These are phyloP conservation scores for Lasiodiplodia sp. DNA, from an alignment of 2,329 filamentous ascomycete genomes.

Conservation along the genomic window DNA sequence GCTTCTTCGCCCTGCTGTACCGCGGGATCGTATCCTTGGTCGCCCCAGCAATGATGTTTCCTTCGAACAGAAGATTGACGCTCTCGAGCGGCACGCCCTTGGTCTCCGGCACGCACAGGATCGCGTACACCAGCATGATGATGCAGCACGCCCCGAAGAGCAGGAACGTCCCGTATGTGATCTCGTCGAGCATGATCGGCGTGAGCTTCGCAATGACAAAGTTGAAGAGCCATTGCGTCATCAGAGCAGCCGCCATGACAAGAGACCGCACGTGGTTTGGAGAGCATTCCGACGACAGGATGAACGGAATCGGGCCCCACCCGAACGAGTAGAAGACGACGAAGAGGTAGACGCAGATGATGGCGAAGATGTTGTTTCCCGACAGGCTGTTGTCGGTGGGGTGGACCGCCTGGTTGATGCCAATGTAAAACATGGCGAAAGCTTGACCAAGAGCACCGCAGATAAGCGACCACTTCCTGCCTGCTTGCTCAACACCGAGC, in stretches of 20 bases:
- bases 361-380: slow-evolving; percentile 52
- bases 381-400: slow-evolving; percentile 41
- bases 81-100: slow-evolving; percentile 53
- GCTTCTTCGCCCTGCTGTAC: slow-evolving; percentile 20
- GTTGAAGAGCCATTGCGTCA: slow-evolving; percentile 56
- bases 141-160: slow-evolving; percentile 52
- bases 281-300: slow-evolving; percentile 51
- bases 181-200: slow-evolving; percentile 52
- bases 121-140: slow-evolving; percentile 50
- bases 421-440: slow-evolving; percentile 54
- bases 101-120: slow-evolving; percentile 54
- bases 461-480: slow-evolving; percentile 54
- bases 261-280: slow-evolving; percentile 51
- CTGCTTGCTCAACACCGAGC: slow-evolving; percentile 54
- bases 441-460: slow-evolving; percentile 52
- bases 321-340: slow-evolving; percentile 56
- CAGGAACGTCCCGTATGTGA: slow-evolving; percentile 54
- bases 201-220: slow-evolving; percentile 48
- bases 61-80: slow-evolving; percentile 52
- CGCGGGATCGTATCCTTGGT: slow-evolving; percentile 22
- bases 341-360: slow-evolving; percentile 60
- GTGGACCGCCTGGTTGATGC: slow-evolving; percentile 45
- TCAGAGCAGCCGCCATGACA: slow-evolving; percentile 53
- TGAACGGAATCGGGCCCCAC: slow-evolving; percentile 56
- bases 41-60: slow-evolving; percentile 47